These are phyloP conservation scores for Houttuynia cordata DNA, from an alignment of 164 flowering plant genomes.

Conservation along the genomic window DNA sequence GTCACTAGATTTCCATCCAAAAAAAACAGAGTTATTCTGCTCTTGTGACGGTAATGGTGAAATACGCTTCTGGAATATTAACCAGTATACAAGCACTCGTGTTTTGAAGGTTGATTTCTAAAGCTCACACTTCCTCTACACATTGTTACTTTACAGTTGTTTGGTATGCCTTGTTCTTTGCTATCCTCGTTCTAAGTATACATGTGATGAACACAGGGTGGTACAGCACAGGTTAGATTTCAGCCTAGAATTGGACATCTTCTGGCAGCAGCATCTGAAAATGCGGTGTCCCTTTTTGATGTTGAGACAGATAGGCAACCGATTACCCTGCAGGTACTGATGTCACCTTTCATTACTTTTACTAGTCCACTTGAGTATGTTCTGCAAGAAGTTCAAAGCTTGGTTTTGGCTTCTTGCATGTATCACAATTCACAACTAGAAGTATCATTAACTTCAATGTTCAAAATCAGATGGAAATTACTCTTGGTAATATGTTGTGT, in stretches of 20 bases:
- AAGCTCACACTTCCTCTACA: not conserved
- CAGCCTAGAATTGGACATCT: constrained; percentile 76
- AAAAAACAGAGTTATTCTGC: constrained; percentile 78
- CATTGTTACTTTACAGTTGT: not conserved
- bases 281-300: constrained; percentile 67
- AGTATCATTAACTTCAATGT: not conserved
- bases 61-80: constrained; percentile 61
- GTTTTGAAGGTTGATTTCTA: constrained; percentile 43
- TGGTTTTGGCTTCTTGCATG: not conserved
- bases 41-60: constrained; percentile 62
- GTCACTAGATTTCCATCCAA: constrained; percentile 92
- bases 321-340: constrained; percentile 51
- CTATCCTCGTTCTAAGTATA: not conserved
- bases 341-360: not conserved
- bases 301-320: constrained; percentile 59
- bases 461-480: too few relatives aligned
- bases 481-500: too few relatives aligned
- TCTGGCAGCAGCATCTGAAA: constrained; percentile 77
- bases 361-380: not conserved
- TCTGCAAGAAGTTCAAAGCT: not conserved
- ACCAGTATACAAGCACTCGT: constrained; percentile 38
- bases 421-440: not conserved
- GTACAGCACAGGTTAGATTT: constrained; percentile 68
- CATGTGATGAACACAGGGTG: constrained; percentile 39
- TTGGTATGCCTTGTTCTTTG: not conserved